phyloP scores from a whole-genome alignment of 345 rosid species.

The Angophora floribunda region DNA sequence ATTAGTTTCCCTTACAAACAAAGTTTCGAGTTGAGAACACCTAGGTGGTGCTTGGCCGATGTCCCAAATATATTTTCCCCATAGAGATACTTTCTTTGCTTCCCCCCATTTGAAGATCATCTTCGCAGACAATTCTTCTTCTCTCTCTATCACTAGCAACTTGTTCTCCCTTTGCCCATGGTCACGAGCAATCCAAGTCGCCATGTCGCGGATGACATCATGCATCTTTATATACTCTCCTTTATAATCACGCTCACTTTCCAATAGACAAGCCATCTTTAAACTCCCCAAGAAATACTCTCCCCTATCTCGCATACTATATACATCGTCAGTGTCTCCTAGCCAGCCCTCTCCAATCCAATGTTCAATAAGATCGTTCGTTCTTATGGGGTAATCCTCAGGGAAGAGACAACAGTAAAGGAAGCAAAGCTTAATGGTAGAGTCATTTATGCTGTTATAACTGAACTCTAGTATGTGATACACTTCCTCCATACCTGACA shows the following conservation, averaged over 20 bases:
- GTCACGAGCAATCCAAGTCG: neutral
- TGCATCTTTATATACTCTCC: neutral
- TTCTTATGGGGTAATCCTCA: neutral
- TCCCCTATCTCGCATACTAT: neutral
- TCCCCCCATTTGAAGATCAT: neutral
- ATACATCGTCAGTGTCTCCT: neutral
- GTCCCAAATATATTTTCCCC: rapidly evolving
- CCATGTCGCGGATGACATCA: neutral
- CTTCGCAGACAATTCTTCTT: rapidly evolving
- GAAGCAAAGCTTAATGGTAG: neutral
- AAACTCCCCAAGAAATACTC: neutral
- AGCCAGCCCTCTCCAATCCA: neutral
- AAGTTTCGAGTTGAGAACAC: rapidly evolving
- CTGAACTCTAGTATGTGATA: neutral
- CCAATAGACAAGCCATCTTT: neutral
- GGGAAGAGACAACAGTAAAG: neutral
- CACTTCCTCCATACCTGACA: neutral
- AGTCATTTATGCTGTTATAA: rapidly evolving
- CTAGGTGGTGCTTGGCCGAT: rapidly evolving
- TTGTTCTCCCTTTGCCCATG: neutral
- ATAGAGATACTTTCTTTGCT: neutral
- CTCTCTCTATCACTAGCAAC: rapidly evolving
- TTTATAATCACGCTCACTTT: rapidly evolving
- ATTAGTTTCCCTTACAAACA: rapidly evolving
- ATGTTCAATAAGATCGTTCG: neutral